Evolutionary conservation across 306 rosid genomes (phyloP).

Genomic region (Prunus armeniaca): DNA sequence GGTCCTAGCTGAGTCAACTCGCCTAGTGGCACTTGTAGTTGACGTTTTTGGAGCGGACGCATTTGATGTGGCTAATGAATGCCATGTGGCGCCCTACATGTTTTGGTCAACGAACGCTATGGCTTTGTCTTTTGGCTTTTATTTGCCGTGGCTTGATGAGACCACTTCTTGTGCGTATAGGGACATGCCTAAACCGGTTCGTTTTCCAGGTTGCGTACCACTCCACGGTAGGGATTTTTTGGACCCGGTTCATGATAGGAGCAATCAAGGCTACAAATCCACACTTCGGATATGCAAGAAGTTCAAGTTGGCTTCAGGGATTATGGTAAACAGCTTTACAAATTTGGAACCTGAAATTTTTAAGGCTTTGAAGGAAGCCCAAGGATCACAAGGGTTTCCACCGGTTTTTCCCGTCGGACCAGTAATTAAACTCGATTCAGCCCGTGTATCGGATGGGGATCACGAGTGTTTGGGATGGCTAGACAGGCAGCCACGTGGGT

Average conservation of each 20-base stretch:
- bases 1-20: constrained; percentile 18
- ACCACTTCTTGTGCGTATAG: constrained; percentile 14
- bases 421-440: not conserved
- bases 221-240: constrained; percentile 8
- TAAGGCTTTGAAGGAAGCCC: constrained; percentile 4
- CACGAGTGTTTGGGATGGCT: constrained; percentile 21
- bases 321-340: constrained; percentile 19
- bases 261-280: not conserved
- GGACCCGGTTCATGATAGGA: constrained; percentile 17
- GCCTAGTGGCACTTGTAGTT: constrained; percentile 15
- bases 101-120: constrained; percentile 11
- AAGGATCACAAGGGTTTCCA: constrained; percentile 2
- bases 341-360: constrained; percentile 22
- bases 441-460: not conserved
- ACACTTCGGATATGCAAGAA: not conserved
- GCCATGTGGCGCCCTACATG: not conserved
- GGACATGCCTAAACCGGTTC: constrained; percentile 19
- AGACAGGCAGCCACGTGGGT: constrained; percentile 21
- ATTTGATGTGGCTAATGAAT: constrained; percentile 26
- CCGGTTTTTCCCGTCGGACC: constrained; percentile 24
- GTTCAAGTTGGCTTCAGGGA: constrained; percentile 3
- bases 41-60: constrained; percentile 16
- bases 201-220: constrained; percentile 23
- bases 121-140: constrained; percentile 12
- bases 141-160: constrained; percentile 26